Evolutionary conservation across 78 protist species (phyloP).

Genomic region (Monosiga brevicollis): DNA sequence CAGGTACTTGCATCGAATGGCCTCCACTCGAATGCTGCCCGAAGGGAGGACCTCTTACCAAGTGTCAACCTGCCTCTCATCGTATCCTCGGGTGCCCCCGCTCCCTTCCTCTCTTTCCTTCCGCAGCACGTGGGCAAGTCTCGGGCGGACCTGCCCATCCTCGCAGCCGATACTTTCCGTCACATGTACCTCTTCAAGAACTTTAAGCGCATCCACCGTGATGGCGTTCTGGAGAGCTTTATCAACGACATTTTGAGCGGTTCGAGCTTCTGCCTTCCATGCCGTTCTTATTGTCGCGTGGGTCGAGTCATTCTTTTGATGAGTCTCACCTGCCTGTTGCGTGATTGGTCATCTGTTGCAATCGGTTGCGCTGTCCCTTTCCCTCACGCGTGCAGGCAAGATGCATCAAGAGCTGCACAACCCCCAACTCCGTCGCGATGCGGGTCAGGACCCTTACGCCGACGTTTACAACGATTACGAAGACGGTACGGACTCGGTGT

Average conservation of each 20-base stretch:
- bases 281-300: neutral
- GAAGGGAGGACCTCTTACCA: too few relatives aligned
- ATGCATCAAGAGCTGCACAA: too few relatives aligned
- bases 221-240: slow-evolving; percentile 4
- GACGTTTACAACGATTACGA: too few relatives aligned
- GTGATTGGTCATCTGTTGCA: too few relatives aligned
- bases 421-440: too few relatives aligned
- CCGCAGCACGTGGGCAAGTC: slow-evolving; percentile 25
- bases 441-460: too few relatives aligned
- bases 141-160: slow-evolving; percentile 26
- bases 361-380: neutral
- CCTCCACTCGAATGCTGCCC: too few relatives aligned
- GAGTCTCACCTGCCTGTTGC: neutral
- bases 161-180: slow-evolving; percentile 29
- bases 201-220: neutral
- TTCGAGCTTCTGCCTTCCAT: neutral
- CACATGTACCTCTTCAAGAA: slow-evolving; percentile 22
- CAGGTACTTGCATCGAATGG: too few relatives aligned
- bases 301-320: neutral
- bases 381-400: neutral
- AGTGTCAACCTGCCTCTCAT: too few relatives aligned
- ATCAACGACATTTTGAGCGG: slow-evolving; percentile 13
- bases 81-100: too few relatives aligned
- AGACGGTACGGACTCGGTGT: too few relatives aligned
- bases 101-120: too few relatives aligned